Conservation (phyloP, 2,329 filamentous ascomycete species). For the Cladosporium halotolerans region DNA sequence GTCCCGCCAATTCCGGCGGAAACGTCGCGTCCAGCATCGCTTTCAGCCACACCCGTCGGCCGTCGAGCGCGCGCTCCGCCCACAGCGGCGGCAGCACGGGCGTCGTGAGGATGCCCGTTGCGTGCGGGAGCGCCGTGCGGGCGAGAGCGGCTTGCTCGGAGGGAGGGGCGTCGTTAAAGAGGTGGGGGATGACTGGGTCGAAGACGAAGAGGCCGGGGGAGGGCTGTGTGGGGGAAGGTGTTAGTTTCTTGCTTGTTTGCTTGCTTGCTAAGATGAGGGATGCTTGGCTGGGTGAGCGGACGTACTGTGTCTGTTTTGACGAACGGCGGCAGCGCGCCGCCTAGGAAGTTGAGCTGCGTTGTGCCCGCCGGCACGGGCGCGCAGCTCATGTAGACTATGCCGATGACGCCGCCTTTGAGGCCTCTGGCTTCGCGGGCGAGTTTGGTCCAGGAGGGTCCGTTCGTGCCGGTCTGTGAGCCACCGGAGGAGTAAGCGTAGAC, state of each 20-base stretch:
- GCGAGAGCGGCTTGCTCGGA: conserved; percentile 9
- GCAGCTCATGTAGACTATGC: conserved; percentile 11
- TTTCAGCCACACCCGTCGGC: conserved; percentile 13
- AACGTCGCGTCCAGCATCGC: conserved; percentile 12
- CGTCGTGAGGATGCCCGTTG: conserved; percentile 10
- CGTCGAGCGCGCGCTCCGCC: conserved; percentile 12
- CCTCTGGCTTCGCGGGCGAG: conserved; percentile 7
- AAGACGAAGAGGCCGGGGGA: conserved; percentile 12
- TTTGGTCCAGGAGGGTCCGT: conserved; percentile 7
- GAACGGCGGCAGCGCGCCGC: conserved; percentile 6
- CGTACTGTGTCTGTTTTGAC: conserved; percentile 4
- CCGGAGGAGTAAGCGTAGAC: conserved; percentile 22
- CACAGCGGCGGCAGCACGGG: conserved; percentile 14
- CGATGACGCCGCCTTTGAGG: conserved; percentile 12
- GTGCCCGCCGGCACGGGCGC: conserved; percentile 9
- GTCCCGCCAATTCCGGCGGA: conserved; percentile 7
- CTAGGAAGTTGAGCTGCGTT: conserved; percentile 11
- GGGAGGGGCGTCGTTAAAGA: conserved; percentile 13
- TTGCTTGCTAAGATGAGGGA: neutral
- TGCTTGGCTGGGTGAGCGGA: neutral
- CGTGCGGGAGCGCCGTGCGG: conserved; percentile 11
- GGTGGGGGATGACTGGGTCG: conserved; percentile 5
- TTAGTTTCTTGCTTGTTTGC: neutral
- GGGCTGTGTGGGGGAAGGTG: neutral
- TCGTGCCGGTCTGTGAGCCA: conserved; percentile 6